phyloP scores from a whole-genome alignment of 257 asterid species.

The Agastache rugosa region DNA sequence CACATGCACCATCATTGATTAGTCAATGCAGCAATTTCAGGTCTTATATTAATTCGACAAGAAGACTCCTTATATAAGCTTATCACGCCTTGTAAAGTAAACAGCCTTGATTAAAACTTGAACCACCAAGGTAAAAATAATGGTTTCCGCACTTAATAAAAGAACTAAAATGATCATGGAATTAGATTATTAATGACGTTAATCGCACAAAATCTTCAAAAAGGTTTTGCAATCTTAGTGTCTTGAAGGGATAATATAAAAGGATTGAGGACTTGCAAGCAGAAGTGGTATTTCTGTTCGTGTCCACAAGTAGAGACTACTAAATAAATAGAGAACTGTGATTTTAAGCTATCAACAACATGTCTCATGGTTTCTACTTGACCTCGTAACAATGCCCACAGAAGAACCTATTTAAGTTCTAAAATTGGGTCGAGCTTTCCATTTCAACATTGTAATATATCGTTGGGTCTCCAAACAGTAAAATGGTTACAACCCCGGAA shows the following conservation, averaged over 20 bases:
- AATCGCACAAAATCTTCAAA: too few relatives aligned
- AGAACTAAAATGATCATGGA: too few relatives aligned
- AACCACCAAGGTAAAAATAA: background rate
- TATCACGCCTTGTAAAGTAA: background rate
- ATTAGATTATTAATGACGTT: too few relatives aligned
- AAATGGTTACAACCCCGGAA: background rate
- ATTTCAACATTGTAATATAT: background rate
- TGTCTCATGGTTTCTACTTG: background rate
- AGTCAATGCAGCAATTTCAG: background rate
- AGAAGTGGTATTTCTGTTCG: too few relatives aligned
- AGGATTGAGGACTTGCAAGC: too few relatives aligned
- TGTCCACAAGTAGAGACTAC: too few relatives aligned
- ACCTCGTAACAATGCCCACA: too few relatives aligned
- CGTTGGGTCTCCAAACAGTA: background rate
- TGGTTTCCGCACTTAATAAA: background rate
- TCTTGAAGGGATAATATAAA: too few relatives aligned
- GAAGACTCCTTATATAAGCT: background rate
- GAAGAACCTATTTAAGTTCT: background rate
- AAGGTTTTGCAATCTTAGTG: too few relatives aligned
- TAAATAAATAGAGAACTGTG: too few relatives aligned
- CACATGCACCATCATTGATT: background rate
- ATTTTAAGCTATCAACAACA: background rate
- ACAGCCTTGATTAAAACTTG: background rate
- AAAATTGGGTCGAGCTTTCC: background rate
- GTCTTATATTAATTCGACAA: too few relatives aligned